phyloP scores from a whole-genome alignment of 2,329 filamentous ascomycete genomes.

The Sporothrix humicola region DNA sequence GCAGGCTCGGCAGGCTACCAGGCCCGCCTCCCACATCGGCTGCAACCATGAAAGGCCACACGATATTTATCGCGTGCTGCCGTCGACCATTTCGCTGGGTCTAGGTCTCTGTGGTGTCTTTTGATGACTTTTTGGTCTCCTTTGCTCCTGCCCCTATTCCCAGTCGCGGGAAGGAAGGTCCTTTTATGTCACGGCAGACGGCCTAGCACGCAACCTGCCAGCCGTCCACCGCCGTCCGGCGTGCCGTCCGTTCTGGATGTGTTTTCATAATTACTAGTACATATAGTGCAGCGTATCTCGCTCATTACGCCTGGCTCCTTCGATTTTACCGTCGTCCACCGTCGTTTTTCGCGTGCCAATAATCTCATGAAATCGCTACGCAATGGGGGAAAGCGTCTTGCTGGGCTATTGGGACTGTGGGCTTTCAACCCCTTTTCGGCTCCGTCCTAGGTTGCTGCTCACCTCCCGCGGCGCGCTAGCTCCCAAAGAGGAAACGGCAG shows the following conservation, averaged over 20 bases:
- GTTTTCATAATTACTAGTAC: no score
- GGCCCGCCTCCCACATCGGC: slow-evolving; percentile 2
- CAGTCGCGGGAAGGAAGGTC: not conserved
- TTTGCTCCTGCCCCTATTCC: not conserved
- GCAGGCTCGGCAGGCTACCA: slow-evolving; percentile 18
- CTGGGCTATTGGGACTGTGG: not conserved
- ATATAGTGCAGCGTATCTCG: not conserved
- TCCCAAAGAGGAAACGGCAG: slow-evolving; percentile 23
- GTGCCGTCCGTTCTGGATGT: no score
- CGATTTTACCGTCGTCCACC: not conserved
- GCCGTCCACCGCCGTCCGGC: no score
- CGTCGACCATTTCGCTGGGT: not conserved
- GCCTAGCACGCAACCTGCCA: not conserved
- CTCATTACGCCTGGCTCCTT: not conserved
- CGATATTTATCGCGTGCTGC: slow-evolving; percentile 6
- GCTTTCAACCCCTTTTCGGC: slow-evolving; percentile 28
- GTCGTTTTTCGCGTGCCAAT: slow-evolving; percentile 9
- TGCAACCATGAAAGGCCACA: slow-evolving; percentile 17
- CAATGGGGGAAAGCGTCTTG: slow-evolving; percentile 6
- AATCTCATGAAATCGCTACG: not conserved
- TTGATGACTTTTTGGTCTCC: not conserved
- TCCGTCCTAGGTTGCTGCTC: slow-evolving; percentile 20
- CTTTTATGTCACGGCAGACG: not conserved
- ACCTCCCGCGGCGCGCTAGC: slow-evolving; percentile 25
- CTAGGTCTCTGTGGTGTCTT: not conserved